Base-by-base conservation (phyloP, 306 rosid species). In the Citrullus mucosospermus region DNA sequence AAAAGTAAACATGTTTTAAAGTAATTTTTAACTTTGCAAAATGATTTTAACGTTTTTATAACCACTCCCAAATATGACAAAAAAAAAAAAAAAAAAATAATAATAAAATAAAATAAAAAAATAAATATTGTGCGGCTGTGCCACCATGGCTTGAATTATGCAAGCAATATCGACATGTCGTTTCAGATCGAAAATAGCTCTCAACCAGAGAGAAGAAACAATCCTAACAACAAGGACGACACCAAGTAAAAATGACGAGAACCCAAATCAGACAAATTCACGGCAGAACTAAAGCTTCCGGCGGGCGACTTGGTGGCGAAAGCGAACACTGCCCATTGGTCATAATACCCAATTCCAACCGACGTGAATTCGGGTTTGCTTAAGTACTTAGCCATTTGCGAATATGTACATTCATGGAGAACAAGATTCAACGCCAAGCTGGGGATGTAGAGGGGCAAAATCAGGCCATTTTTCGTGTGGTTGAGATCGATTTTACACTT, bases 281-380 rank as follows among this genome's bases (percentile, higher is more conserved):
- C 28, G 39, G 63, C 60, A 74, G 63, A 54, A 54, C 30, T 30
- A 54, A 74, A 74, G 43, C 50, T 74, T 54, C 78, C 63, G 34
- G 50, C 0, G 17, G 78, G 18, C 9, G 78, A 74, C 16, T 53
- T 9, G 18, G 61, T 74, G 63, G 50, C 78, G 50, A 74, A 55
- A 54, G 46, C 78, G 43, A 74, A 17, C 50, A 74, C 78, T 39
- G 30, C 78, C 78, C 63, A 53, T 14, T 53, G 28, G 34, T 53
- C 34, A 54, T 32, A 74, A 74, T 9, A 17, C 78, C 63, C 63
- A 54, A 74, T 34, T 74, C 78, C 78, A 18, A 74, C 30, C 34
- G 78, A 74, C 63, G 63, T 51, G 63, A 53, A 74, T 74, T 74
- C 78, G 1, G 62, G 63, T 53, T 74, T 54, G 28, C 78, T 17